Evolutionary conservation across 2,329 filamentous ascomycete genomes (phyloP), one percentile per base, ranked within the genome.

Genomic region (Zarea fungicola): DNA sequence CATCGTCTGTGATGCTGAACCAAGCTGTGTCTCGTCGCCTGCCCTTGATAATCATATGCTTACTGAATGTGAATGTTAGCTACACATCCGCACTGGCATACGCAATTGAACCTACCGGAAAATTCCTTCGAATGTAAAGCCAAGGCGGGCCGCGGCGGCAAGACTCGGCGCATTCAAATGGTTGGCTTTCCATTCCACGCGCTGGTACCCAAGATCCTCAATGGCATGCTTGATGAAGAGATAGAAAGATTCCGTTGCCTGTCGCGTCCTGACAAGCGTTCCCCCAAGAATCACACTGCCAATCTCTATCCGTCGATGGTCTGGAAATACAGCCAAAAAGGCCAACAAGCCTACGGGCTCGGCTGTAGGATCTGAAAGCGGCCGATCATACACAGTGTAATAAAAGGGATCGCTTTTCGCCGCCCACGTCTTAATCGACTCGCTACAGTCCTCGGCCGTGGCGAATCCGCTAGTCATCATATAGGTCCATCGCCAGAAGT

Each of bases 111-210:
- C 49, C 37, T 52, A 68, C 66, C 80, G 69, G 53, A 84, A 84
- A 0, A 73, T 56, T 0, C 83, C 83, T 60, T 86, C 82, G 55
- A 65, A 78, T 0, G 60, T 61, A 55, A 84, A 85, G 0, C 83
- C 83, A 8, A 83, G 60, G 3, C 83, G 65, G 54, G 64, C 49
- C 1, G 82, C 83, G 0, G 82, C 81, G 4, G 71, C 64, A 13
- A 70, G 64, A 37, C 78, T 82, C 1, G 73, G 66, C 29, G 56
- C 65, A 57, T 85, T 85, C 10, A 80, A 63, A 14, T 69, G 55
- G 58, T 85, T 74, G 46, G 78, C 80, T 56, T 85, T 85, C 81
- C 83, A 85, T 60, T 84, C 81, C 4, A 83, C 72, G 7, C 82
- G 67, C 4, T 74, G 61, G 58, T 79, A 82, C 0, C 74, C 70